Evolutionary conservation across 805 yeast genomes (phyloP), one percentile per base, ranked within the genome.

Genomic region (Candida koratica): DNA sequence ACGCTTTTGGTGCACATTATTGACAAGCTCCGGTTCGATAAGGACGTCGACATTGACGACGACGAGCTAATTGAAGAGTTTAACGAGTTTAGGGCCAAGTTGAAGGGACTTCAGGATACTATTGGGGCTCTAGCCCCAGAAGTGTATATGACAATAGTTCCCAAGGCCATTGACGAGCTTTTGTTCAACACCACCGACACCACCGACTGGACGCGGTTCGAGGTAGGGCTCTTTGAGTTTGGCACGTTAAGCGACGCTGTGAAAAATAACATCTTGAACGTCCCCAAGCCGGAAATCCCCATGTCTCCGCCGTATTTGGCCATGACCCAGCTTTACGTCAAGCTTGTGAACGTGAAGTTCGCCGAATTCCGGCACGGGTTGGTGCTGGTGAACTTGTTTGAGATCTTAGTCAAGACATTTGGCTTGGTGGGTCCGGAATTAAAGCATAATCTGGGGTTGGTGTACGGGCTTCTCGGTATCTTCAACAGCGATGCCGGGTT

Each of bases 141-240:
- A 17, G 59, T 86, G 34, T 84, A 74, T 53, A 51, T 81, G 26
- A 79, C 78, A 22, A 75, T 72, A 18, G 61, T 83, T 20, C 73
- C 84, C 3, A 56, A 62, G n/a, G 74, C 85, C 31, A 78, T 85
- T 34, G 68, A 77, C 49, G 59, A 69, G 46, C 64, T 73, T 13
- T 47, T 73, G 34, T 61, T 67, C 50, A 42, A 38, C 10, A 15
- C 24, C 7, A 5, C 29, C 8, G 10, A 16, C 12, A 8, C 8
- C 7, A 45, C 52, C 14, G 77, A 79, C 45, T 89, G 97, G 97
- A 76, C 87, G 54, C 76, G 73, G 17, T 69, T 86, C 25, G 99
- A 93, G 59, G 69, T 93, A 44, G 97, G 96, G 3, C 65, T 93
- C 35, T 88, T 71, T 55, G 94, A 89, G 60, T 71, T 93, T 52